phyloP scores from a whole-genome alignment of 352 stramenopile genomes.

The Globisporangium carolinianum region DNA sequence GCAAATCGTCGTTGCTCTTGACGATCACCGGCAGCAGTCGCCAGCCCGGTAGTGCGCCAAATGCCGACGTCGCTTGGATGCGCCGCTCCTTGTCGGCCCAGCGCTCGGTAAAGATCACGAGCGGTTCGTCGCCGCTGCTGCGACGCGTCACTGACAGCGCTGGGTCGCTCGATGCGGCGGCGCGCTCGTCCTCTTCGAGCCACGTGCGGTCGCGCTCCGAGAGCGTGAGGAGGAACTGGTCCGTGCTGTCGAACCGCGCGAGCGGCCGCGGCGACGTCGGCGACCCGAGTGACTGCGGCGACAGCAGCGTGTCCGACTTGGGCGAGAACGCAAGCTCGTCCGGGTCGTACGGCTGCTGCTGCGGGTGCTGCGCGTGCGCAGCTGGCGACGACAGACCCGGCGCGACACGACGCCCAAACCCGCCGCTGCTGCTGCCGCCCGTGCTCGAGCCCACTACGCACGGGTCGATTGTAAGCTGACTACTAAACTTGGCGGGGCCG shows the following conservation, averaged over 20 bases:
- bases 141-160: conserved; percentile 9
- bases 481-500: too few species aligned
- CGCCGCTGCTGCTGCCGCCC: not conserved
- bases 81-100: conserved; percentile 93
- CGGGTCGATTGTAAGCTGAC: conserved; percentile 37
- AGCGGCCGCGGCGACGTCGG: conserved; percentile 46
- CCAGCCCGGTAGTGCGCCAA: conserved; percentile 82
- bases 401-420: conserved; percentile 2
- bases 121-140: conserved; percentile 30
- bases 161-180: conserved; percentile 11
- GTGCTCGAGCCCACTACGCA: conserved; percentile 5
- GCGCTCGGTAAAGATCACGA: conserved; percentile 92
- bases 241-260: conserved; percentile 68
- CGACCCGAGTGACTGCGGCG: conserved; percentile 53
- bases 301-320: conserved; percentile 46
- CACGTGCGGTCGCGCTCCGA: conserved; percentile 66
- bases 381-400: conserved; percentile 3
- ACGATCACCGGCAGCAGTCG: conserved; percentile 93
- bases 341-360: conserved; percentile 1
- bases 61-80: conserved; percentile 82
- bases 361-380: not conserved
- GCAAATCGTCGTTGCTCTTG: conserved; percentile 97
- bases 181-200: conserved; percentile 46
- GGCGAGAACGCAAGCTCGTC: conserved; percentile 43
- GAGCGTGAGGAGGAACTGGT: conserved; percentile 60